phyloP scores from a whole-genome alignment of 768 basidiomycete genomes.

The Cystoderma amianthinum region DNA sequence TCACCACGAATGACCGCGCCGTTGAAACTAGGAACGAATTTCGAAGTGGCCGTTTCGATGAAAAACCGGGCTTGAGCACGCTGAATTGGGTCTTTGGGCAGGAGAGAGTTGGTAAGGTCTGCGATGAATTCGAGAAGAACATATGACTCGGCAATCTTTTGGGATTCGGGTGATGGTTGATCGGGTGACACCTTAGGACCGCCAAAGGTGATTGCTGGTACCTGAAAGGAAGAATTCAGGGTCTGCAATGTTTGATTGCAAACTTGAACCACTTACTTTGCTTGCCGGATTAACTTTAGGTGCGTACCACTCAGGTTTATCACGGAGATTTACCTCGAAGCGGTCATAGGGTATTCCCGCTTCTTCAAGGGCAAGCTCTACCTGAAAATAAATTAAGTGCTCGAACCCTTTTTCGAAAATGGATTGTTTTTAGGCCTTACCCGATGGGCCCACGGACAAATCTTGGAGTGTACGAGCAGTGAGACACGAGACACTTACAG shows the following conservation, averaged over 20 bases:
- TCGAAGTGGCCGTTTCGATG: slow-evolving; percentile 45
- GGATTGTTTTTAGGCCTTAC: slow-evolving; percentile 16
- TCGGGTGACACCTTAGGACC: slow-evolving; percentile 50
- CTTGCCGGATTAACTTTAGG: slow-evolving; percentile 58
- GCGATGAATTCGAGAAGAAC: slow-evolving; percentile 63
- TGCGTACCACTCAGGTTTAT: slow-evolving; percentile 69
- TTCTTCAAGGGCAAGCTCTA: slow-evolving; percentile 57
- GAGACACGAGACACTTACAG: no score
- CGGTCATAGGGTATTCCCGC: slow-evolving; percentile 38
- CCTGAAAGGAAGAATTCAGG: slow-evolving; percentile 19
- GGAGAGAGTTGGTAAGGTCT: slow-evolving; percentile 48
- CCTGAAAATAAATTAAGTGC: slow-evolving; percentile 19
- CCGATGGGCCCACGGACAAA: slow-evolving; percentile 55
- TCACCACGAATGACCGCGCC: slow-evolving; percentile 31
- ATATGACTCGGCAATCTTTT: slow-evolving; percentile 59
- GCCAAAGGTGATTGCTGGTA: slow-evolving; percentile 56
- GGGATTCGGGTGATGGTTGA: slow-evolving; percentile 50
- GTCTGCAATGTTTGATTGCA: not conserved
- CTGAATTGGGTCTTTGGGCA: slow-evolving; percentile 47
- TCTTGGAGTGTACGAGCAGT: no score
- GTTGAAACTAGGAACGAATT: slow-evolving; percentile 30
- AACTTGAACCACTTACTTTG: slow-evolving; percentile 36
- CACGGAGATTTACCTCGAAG: slow-evolving; percentile 51
- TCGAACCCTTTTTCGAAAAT: not conserved
- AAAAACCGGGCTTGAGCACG: slow-evolving; percentile 61